A percentile compares a stretch with the other conserved stretches of the same genome.
Conservation (phyloP, 345 rosid species). For the Arabis hirsuta region DNA sequence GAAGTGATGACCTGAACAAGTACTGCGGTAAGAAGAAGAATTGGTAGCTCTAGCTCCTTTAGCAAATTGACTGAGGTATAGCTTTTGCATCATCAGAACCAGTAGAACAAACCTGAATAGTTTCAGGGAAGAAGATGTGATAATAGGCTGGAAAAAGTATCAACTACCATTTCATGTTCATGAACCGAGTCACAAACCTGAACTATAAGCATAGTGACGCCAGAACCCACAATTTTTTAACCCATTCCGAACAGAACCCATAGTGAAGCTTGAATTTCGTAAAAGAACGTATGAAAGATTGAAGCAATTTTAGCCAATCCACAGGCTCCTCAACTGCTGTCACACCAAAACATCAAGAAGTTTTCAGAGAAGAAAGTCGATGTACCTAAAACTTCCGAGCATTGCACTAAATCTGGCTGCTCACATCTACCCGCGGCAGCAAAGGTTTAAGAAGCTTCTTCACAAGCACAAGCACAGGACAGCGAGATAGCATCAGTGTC, state of each 20-base stretch:
- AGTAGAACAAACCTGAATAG: conserved; percentile 50
- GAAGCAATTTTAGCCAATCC: conserved; percentile 61
- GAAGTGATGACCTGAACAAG: conserved; percentile 72
- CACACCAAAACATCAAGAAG: too few relatives aligned
- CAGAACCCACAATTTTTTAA: too few relatives aligned
- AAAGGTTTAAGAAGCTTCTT: too few relatives aligned
- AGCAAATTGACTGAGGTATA: conserved; percentile 54
- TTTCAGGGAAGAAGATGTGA: conserved; percentile 9
- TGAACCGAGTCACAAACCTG: conserved; percentile 51
- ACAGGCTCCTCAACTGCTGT: conserved; percentile 37
- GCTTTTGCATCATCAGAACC: conserved; percentile 52
- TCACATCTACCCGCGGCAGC: too few relatives aligned
- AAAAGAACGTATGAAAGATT: conserved; percentile 62
- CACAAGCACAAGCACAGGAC: too few relatives aligned
- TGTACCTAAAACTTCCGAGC: too few relatives aligned
- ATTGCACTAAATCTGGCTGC: not conserved
- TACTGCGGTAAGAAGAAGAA: conserved; percentile 68
- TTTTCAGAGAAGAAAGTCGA: too few relatives aligned
- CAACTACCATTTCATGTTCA: conserved; percentile 2
- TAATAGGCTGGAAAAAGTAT: not conserved
- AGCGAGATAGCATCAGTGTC: too few relatives aligned
- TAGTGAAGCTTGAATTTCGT: conserved; percentile 52
- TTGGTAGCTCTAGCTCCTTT: conserved; percentile 64
- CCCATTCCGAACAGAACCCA: too few relatives aligned
- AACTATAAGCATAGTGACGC: conserved; percentile 18